A percentile compares a stretch with the other conserved stretches of the same genome.
These are phyloP conservation scores for Wickerhamiella spandovensis DNA, from an alignment of 805 yeast genomes.

Conservation along the genomic window DNA sequence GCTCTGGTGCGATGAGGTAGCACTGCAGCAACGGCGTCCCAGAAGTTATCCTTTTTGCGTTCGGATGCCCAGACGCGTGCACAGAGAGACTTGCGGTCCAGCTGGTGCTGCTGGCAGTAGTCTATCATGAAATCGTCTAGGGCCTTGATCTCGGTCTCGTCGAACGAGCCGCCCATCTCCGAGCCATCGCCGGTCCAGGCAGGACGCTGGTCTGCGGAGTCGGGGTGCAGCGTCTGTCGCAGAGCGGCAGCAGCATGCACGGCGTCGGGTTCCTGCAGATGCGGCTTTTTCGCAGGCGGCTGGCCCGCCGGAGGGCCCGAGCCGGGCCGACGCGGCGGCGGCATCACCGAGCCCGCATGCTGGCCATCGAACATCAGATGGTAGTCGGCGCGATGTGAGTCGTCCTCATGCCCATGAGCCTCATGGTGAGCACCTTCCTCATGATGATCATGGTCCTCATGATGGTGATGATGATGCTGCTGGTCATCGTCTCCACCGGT, in stretches of 20 bases:
- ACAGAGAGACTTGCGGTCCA: constrained; percentile 59
- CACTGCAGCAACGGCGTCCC: constrained; percentile 72
- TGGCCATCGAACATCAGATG: background rate
- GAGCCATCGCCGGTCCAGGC: constrained; percentile 21
- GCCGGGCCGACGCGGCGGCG: background rate
- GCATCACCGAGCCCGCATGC: background rate
- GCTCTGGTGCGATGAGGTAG: constrained; percentile 80
- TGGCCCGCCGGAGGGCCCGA: background rate
- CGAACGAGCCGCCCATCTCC: constrained; percentile 32
- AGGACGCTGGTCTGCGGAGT: background rate
- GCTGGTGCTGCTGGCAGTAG: constrained; percentile 48
- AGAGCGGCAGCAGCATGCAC: too few relatives aligned
- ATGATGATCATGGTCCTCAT: background rate
- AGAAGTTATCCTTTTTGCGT: constrained; percentile 73
- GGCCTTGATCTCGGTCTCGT: constrained; percentile 52
- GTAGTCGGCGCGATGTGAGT: background rate
- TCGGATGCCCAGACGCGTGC: constrained; percentile 79
- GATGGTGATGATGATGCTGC: background rate
- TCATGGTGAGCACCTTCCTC: background rate
- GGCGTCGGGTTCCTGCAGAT: background rate
- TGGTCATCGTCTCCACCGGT: constrained; percentile 3
- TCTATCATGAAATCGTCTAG: constrained; percentile 60
- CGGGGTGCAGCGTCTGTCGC: background rate
- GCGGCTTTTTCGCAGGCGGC: background rate
- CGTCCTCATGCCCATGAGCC: background rate